Evolutionary conservation across 176 grass and related monocot genomes (phyloP).

Genomic region (Eleusine coracana): DNA sequence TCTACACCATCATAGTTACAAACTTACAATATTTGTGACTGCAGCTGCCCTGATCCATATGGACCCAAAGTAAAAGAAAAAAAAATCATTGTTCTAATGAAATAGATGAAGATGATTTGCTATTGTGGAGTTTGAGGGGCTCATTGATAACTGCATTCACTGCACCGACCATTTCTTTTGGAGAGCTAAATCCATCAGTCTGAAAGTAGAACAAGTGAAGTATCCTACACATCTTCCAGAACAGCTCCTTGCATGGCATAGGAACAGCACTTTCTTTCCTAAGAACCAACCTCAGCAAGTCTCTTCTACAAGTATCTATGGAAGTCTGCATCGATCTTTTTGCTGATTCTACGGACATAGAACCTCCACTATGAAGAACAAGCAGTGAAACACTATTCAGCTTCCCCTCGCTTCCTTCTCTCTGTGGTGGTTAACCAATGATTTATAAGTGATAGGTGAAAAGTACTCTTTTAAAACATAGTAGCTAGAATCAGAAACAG

Average conservation of each 20-base stretch:
- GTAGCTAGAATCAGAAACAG: not conserved
- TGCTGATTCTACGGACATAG: slow-evolving; percentile 48
- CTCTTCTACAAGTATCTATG: slow-evolving; percentile 36
- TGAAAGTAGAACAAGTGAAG: slow-evolving; percentile 73
- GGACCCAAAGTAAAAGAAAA: not conserved
- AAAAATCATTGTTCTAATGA: not conserved
- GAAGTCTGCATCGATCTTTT: slow-evolving; percentile 29
- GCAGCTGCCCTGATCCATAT: not conserved
- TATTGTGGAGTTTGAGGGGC: slow-evolving; percentile 26
- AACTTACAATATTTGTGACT: not conserved
- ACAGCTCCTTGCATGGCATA: slow-evolving; percentile 77
- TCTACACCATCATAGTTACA: not conserved
- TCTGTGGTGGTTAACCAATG: slow-evolving; percentile 36
- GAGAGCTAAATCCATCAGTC: slow-evolving; percentile 77
- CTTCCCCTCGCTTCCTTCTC: slow-evolving; percentile 68
- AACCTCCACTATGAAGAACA: slow-evolving; percentile 42
- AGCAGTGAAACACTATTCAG: slow-evolving; percentile 55
- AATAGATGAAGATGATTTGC: not conserved
- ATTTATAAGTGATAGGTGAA: not conserved
- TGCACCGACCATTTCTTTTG: slow-evolving; percentile 67
- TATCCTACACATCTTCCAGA: slow-evolving; percentile 87
- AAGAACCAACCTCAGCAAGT: slow-evolving; percentile 66
- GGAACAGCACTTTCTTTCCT: slow-evolving; percentile 53
- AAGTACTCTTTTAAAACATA: not conserved
- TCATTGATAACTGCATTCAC: slow-evolving; percentile 59